Base-by-base conservation (phyloP, 73 alveolate genomes). In the Paramecium sexaurelia region DNA sequence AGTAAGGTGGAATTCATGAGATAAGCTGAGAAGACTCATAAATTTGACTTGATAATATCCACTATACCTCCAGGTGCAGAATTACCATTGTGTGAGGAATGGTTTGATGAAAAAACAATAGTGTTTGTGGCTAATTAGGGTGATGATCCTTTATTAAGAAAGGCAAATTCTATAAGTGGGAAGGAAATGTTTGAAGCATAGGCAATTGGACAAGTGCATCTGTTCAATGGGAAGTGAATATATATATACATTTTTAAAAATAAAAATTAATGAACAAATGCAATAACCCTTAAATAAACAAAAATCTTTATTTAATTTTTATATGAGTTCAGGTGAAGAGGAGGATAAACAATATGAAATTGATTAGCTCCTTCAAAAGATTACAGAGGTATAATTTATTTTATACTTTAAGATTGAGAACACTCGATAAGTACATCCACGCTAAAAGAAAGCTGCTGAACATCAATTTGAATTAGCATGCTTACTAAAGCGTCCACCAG, bases 251-350 rank as follows among this genome's bases (percentile, higher is more conserved):
- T 45, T 45, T 51, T 51, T 51, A n/a, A 51, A 51, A 51, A 51
- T 51, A 51, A 51, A 51, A 51, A 51, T n/a, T 51, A 51, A 51
- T 51, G 67, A 51, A 51, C 27, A 51, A 51, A 51, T 51, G 67
- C 67, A 17, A 17, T 51, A 51, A 51, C 67, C 67, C 67, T 51
- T 51, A 51, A 51, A 51, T 51, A 51, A 51, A 51, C 67, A 51
- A 51, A 51, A 51, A 51, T 51, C 67, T 71, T 71, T 71, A 35
- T 71, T 71, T 71, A 71, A 71, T 71, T 71, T 71, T 71, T 32
- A 51, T 71, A 71, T 71, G 86, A 71, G 86, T 71, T 71, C 55
- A 71, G 56, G 33, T 9, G 86, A 71, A 71, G 86, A 37, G 17
- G 86, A 71, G 29, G 56, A 35, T 20, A 32, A 71, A 71, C 56